Evolutionary conservation across 2,329 filamentous ascomycete species (phyloP).

Genomic region (Trichophyton simii): DNA sequence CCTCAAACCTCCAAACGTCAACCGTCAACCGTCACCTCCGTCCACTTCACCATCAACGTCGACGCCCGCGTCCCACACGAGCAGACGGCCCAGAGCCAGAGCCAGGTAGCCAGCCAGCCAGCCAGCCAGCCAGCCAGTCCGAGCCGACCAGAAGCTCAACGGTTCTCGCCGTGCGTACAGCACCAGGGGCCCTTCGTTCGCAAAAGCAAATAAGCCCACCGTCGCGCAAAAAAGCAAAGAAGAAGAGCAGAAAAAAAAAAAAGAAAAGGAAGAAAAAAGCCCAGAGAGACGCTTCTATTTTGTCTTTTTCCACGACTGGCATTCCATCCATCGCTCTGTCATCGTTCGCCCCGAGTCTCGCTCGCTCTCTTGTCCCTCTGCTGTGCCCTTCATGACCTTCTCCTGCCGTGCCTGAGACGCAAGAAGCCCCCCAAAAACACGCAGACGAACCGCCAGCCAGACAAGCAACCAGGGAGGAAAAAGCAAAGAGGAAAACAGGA

Average conservation of each 20-base stretch:
- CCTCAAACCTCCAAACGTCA: neutral
- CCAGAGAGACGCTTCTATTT: neutral
- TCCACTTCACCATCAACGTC: neutral
- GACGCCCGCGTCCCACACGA: neutral
- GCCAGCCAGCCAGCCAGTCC: neutral
- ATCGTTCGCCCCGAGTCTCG: neutral
- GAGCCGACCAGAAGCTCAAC: neutral
- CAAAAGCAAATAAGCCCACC: neutral
- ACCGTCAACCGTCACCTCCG: neutral
- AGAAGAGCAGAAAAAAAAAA: neutral
- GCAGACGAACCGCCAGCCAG: too few species aligned
- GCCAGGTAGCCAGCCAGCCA: neutral
- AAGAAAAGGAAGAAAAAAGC: neutral
- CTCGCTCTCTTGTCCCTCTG: neutral
- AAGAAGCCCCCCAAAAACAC: neutral
- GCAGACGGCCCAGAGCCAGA: neutral
- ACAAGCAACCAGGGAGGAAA: too few species aligned
- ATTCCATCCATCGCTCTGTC: neutral
- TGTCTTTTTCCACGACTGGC: neutral
- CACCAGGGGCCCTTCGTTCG: neutral
- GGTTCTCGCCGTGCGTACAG: neutral
- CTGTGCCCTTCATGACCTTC: neutral
- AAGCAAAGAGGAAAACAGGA: too few species aligned
- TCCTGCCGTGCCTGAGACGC: neutral
- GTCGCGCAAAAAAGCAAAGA: slow-evolving; percentile 3